A percentile compares a stretch with the other conserved stretches of the same genome.
Evolutionary conservation across 257 asterid species (phyloP).

Genomic region (Fraxinus cuspidata): DNA sequence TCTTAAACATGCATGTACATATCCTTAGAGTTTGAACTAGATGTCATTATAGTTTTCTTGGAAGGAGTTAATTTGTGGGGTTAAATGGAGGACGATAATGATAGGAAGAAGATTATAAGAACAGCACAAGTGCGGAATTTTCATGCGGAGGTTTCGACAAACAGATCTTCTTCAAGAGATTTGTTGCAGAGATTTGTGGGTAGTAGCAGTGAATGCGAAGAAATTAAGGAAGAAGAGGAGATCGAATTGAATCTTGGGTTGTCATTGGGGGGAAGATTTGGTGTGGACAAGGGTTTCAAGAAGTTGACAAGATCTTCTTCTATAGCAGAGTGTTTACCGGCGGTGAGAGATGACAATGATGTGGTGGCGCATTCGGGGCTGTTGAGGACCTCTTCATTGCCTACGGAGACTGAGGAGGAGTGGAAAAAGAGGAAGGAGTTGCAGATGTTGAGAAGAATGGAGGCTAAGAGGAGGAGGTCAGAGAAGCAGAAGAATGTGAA

Average conservation of each 20-base stretch:
- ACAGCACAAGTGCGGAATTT: conserved; percentile 62
- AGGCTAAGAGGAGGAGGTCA: conserved; percentile 87
- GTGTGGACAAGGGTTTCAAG: conserved; percentile 66
- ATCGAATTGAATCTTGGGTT: conserved; percentile 94
- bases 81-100: conserved; percentile 53
- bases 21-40: conserved; percentile 26
- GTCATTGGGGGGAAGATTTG: conserved; percentile 90
- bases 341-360: conserved; percentile 57
- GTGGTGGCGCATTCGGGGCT: conserved; percentile 41
- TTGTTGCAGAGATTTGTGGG: conserved; percentile 76
- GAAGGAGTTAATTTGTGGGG: conserved; percentile 21
- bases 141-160: conserved; percentile 27
- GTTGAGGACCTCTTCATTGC: conserved; percentile 77
- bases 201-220: conserved; percentile 25
- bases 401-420: conserved; percentile 85
- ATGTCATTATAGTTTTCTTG: not conserved
- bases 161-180: conserved; percentile 55
- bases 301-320: conserved; percentile 71
- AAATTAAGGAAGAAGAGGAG: conserved; percentile 32
- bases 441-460: conserved; percentile 88
- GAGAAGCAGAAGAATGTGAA: conserved; percentile 71
- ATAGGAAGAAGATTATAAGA: conserved; percentile 34
- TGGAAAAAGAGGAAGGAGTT: conserved; percentile 92
- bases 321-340: conserved; percentile 69
- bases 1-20: conserved; percentile 35